phyloP scores from a whole-genome alignment of 129 eudicot genomes.

The Centaurea solstitialis region DNA sequence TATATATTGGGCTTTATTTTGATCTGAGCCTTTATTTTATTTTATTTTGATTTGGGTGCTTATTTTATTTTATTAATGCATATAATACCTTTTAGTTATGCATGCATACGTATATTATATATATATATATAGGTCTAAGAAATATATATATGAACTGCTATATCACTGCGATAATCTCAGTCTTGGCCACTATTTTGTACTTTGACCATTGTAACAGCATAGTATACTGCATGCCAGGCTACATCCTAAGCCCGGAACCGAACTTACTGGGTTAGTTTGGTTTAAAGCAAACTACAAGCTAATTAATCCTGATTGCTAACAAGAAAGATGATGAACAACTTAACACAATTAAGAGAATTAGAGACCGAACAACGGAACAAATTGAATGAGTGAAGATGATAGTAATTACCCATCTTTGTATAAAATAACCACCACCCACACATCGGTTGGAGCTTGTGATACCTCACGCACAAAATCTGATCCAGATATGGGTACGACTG shows the following conservation, averaged over 20 bases:
- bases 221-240: neutral
- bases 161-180: too few relatives aligned
- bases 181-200: too few relatives aligned
- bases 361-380: neutral
- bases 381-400: neutral
- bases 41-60: too few relatives aligned
- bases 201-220: too few relatives aligned
- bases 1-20: too few relatives aligned
- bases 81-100: too few relatives aligned
- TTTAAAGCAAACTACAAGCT: neutral
- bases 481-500: conserved; percentile 61
- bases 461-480: conserved; percentile 80
- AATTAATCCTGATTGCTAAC: neutral
- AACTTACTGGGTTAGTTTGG: neutral
- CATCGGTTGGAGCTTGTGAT: conserved; percentile 75
- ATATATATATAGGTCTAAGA: too few relatives aligned
- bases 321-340: neutral
- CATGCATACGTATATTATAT: too few relatives aligned
- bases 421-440: conserved; percentile 71
- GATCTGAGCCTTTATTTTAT: too few relatives aligned
- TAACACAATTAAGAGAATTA: neutral
- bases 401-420: conserved; percentile 68
- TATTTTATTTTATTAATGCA: too few relatives aligned
- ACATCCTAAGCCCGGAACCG: neutral
- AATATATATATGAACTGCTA: too few relatives aligned